Evolutionary conservation across 331 rosid species (phyloP).

Genomic region (Cydonia oblonga): DNA sequence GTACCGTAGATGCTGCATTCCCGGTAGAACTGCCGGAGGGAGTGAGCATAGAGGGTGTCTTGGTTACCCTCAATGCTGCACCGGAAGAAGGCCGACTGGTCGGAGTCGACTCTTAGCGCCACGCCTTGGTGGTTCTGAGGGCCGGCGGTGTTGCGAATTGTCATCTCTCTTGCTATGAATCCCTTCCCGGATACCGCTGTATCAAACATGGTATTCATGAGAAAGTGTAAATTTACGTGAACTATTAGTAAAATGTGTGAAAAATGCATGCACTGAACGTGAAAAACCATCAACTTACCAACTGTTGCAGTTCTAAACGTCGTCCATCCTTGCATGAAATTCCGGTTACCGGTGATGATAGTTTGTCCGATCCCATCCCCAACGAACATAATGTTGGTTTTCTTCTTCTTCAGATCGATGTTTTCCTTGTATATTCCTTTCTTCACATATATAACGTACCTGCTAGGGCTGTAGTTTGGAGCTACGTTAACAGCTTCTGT

Average conservation of each 20-base stretch:
- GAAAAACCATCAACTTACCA: constrained; percentile 31
- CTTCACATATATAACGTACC: constrained; percentile 63
- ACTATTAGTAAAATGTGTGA: background rate
- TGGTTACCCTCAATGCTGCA: constrained; percentile 84
- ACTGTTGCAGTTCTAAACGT: constrained; percentile 89
- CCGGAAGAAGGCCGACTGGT: constrained; percentile 81
- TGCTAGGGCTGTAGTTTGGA: constrained; percentile 44
- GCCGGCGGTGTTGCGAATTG: constrained; percentile 71
- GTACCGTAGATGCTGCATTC: constrained; percentile 83
- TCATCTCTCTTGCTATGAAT: constrained; percentile 76
- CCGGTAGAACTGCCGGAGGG: constrained; percentile 75
- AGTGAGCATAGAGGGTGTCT: constrained; percentile 88
- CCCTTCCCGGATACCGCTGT: constrained; percentile 83
- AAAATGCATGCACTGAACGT: background rate
- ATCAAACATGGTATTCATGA: background rate
- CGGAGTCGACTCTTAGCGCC: constrained; percentile 81
- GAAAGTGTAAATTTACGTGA: background rate
- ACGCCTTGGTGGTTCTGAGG: constrained; percentile 73
- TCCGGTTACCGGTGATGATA: constrained; percentile 52
- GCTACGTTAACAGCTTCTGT: constrained; percentile 70
- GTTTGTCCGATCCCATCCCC: constrained; percentile 88
- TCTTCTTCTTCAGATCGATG: constrained; percentile 70
- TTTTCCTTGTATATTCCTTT: constrained; percentile 69
- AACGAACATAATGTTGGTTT: constrained; percentile 65
- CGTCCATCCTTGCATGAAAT: constrained; percentile 96